These are phyloP conservation scores for Plasmodium gonderi DNA, from an alignment of 169 alveolate species.

Conservation along the genomic window DNA sequence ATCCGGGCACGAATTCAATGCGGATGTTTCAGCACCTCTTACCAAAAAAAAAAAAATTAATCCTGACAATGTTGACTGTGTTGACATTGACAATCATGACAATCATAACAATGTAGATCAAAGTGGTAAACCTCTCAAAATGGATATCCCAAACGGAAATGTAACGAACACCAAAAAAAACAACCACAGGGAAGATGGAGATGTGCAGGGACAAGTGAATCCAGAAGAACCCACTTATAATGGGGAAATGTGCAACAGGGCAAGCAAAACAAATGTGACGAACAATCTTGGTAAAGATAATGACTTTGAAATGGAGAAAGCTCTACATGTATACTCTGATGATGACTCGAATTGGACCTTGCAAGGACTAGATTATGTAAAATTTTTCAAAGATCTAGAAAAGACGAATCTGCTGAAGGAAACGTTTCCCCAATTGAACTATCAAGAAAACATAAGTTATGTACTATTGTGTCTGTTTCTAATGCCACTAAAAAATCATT, in stretches of 20 bases:
- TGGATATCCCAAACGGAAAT: no score
- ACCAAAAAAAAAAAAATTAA: background rate
- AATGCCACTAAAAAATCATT: slow-evolving; percentile 58
- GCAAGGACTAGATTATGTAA: slow-evolving; percentile 45
- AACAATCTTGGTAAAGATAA: background rate
- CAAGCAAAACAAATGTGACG: no score
- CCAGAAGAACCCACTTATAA: background rate
- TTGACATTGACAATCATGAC: no score
- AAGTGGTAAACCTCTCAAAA: no score
- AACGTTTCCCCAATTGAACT: slow-evolving; percentile 10
- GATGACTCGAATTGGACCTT: slow-evolving; percentile 13
- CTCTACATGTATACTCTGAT: background rate
- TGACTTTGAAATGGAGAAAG: background rate
- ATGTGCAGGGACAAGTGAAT: no score
- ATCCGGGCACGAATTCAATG: no score
- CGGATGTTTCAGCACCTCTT: no score
- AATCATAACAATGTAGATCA: no score
- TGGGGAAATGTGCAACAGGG: background rate
- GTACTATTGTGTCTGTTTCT: slow-evolving; percentile 44
- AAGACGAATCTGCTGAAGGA: slow-evolving; percentile 28
- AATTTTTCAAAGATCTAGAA: slow-evolving; percentile 61
- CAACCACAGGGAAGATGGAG: no score
- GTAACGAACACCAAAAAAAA: no score
- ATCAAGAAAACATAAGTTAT: slow-evolving; percentile 22
- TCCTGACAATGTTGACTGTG: no score